Conservation (phyloP, 176 grass and related monocot species). For the Avena sativa region DNA sequence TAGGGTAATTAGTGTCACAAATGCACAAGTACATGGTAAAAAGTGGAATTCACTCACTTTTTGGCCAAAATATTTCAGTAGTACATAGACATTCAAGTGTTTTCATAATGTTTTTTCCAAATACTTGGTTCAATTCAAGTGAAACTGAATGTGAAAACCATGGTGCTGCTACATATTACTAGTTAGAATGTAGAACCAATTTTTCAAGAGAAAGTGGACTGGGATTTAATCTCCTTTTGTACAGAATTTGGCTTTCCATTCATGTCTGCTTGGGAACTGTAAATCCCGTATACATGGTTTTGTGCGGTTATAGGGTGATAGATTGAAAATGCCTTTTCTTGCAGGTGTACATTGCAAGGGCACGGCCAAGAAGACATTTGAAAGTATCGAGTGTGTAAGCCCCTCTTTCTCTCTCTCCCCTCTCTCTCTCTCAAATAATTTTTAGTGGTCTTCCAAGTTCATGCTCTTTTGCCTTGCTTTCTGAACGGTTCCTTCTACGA, state of each 20-base stretch:
- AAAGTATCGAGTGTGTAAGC: background rate
- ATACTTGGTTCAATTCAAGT: too few relatives aligned
- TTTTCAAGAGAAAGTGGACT: background rate
- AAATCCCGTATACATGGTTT: background rate
- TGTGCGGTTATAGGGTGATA: background rate
- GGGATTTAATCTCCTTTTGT: background rate
- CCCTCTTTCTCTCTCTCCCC: too few relatives aligned
- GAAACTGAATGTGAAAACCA: too few relatives aligned
- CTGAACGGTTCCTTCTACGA: background rate
- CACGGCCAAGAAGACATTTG: background rate
- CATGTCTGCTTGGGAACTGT: background rate
- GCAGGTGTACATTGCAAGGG: constrained; percentile 12
- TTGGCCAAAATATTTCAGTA: too few relatives aligned
- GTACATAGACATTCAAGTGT: too few relatives aligned
- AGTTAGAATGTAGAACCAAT: background rate
- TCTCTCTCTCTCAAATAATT: background rate
- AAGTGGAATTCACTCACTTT: too few relatives aligned
- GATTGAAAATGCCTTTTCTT: background rate
- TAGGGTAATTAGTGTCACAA: too few relatives aligned
- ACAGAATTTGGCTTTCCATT: background rate
- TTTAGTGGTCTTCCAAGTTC: background rate
- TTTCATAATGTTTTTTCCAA: too few relatives aligned
- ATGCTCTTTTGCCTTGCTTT: background rate
- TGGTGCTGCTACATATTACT: background rate
- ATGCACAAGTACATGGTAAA: too few relatives aligned